These are phyloP conservation scores for Coffea eugenioides DNA, from an alignment of 257 asterid genomes.

Conservation along the genomic window DNA sequence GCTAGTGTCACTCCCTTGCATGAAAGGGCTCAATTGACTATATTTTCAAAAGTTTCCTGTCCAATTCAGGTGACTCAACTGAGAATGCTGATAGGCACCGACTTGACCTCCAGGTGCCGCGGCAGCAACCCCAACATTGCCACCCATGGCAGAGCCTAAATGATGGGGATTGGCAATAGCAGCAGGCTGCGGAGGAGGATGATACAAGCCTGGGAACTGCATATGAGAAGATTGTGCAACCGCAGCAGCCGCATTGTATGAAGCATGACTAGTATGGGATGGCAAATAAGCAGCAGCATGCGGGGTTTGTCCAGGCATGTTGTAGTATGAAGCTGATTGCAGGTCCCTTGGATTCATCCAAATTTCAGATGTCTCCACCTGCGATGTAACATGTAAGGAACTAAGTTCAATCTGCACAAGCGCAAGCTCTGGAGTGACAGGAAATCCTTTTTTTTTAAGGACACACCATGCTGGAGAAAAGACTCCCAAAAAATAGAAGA, in stretches of 20 bases:
- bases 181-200: slow-evolving; percentile 59
- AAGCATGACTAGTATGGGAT: slow-evolving; percentile 75
- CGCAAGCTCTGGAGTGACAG: neutral
- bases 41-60: slow-evolving; percentile 65
- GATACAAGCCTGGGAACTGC: slow-evolving; percentile 89
- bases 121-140: slow-evolving; percentile 76
- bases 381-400: slow-evolving; percentile 7
- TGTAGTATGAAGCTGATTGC: slow-evolving; percentile 80
- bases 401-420: neutral
- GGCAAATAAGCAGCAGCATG: slow-evolving; percentile 81
- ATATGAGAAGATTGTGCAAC: slow-evolving; percentile 81
- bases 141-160: slow-evolving; percentile 67
- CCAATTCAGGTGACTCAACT: slow-evolving; percentile 87
- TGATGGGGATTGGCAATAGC: slow-evolving; percentile 81
- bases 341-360: slow-evolving; percentile 91
- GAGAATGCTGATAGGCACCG: slow-evolving; percentile 90
- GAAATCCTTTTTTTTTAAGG: no score
- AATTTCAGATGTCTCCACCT: slow-evolving; percentile 95
- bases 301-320: slow-evolving; percentile 82
- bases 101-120: slow-evolving; percentile 81
- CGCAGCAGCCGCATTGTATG: slow-evolving; percentile 70
- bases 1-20: slow-evolving; percentile 32
- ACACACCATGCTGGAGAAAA: neutral
- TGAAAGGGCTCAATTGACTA: slow-evolving; percentile 33
- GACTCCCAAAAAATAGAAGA: neutral